A percentile compares a stretch with the other conserved stretches of the same genome.
phyloP scores from a whole-genome alignment of 2,329 filamentous ascomycete species.

The Coleophoma eucalyptorum region DNA sequence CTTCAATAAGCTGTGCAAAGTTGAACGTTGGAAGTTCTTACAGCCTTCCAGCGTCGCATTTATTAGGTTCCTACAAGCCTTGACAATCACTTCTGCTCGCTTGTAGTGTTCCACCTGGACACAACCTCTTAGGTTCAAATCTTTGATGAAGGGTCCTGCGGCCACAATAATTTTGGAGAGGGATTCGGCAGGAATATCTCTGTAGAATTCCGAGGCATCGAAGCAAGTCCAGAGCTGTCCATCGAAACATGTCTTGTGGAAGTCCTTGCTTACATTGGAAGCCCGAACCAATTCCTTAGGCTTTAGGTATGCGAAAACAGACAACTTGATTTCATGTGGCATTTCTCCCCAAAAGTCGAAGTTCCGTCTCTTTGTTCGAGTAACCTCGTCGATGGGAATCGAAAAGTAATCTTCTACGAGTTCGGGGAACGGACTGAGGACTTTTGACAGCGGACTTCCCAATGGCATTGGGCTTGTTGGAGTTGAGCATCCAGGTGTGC shows the following conservation, averaged over 20 bases:
- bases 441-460: constrained; percentile 14
- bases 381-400: constrained; percentile 9
- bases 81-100: constrained; percentile 71
- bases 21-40: constrained; percentile 73
- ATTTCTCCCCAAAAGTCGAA: constrained; percentile 76
- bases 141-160: constrained; percentile 84
- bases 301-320: constrained; percentile 70
- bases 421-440: constrained; percentile 12
- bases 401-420: constrained; percentile 28
- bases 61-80: constrained; percentile 80
- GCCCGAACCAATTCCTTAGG: constrained; percentile 78
- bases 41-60: constrained; percentile 89
- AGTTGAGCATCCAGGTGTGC: constrained; percentile 12
- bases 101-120: constrained; percentile 84
- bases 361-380: constrained; percentile 27
- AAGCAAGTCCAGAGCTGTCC: constrained; percentile 88
- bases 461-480: constrained; percentile 18
- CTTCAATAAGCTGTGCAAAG: constrained; percentile 71
- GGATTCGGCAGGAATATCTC: constrained; percentile 78
- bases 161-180: constrained; percentile 80
- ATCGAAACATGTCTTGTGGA: constrained; percentile 84
- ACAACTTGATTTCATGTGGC: constrained; percentile 77
- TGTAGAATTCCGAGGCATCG: constrained; percentile 83
- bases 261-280: constrained; percentile 73
- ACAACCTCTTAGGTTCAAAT: constrained; percentile 88